These are phyloP conservation scores for Colletotrichum sp. DNA, from an alignment of 2,329 filamentous ascomycete genomes.

Conservation along the genomic window DNA sequence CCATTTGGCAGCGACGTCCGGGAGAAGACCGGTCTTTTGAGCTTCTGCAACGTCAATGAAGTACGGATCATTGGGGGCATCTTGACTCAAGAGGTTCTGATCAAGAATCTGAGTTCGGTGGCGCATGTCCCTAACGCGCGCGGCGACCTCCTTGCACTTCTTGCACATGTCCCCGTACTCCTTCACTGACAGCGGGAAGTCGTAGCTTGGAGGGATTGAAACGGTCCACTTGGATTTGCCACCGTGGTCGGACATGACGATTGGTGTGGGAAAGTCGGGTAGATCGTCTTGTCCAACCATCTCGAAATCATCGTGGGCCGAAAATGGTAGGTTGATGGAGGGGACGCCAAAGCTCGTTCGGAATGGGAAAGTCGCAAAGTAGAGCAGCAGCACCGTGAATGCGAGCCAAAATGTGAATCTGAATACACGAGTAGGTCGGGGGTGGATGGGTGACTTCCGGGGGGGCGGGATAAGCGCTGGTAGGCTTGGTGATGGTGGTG, in stretches of 20 bases:
- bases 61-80: slow-evolving; percentile 68
- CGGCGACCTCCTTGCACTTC: slow-evolving; percentile 69
- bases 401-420: slow-evolving; percentile 60
- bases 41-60: slow-evolving; percentile 80
- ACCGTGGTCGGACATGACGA: slow-evolving; percentile 69
- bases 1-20: slow-evolving; percentile 34
- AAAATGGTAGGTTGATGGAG: slow-evolving; percentile 42
- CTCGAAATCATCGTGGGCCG: slow-evolving; percentile 60
- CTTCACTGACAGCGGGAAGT: slow-evolving; percentile 69
- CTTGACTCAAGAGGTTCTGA: slow-evolving; percentile 52
- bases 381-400: slow-evolving; percentile 55
- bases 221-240: slow-evolving; percentile 80
- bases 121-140: slow-evolving; percentile 57
- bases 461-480: slow-evolving; percentile 71
- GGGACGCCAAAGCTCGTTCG: slow-evolving; percentile 32
- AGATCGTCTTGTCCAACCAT: slow-evolving; percentile 69
- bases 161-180: slow-evolving; percentile 75
- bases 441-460: slow-evolving; percentile 63
- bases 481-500: slow-evolving; percentile 73
- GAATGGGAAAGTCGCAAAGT: slow-evolving; percentile 44
- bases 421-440: slow-evolving; percentile 62
- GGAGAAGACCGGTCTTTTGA: slow-evolving; percentile 67
- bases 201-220: slow-evolving; percentile 70
- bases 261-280: slow-evolving; percentile 75
- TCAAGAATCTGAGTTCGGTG: slow-evolving; percentile 41